Evolutionary conservation across 1,284 basidiomycete genomes (phyloP).

Genomic region (Pseudozyma flocculosa): DNA sequence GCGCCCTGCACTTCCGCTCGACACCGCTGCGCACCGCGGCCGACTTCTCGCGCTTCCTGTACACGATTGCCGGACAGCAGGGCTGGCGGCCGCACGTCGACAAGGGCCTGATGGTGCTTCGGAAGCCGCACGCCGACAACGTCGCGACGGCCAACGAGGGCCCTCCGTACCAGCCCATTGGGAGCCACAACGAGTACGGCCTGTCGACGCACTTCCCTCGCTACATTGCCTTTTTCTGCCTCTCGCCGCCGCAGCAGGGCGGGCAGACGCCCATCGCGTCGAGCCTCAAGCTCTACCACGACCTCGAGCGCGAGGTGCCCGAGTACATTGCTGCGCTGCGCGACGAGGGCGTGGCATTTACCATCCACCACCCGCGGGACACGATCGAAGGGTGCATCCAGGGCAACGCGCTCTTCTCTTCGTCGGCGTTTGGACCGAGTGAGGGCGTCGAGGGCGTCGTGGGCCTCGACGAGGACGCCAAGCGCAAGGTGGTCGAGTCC

Average conservation of each 20-base stretch:
- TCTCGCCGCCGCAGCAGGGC: slow-evolving; percentile 19
- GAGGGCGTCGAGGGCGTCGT: slow-evolving; percentile 10
- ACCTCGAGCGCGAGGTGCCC: slow-evolving; percentile 15
- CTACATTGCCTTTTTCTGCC: slow-evolving; percentile 36
- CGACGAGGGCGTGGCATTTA: slow-evolving; percentile 21
- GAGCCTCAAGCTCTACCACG: slow-evolving; percentile 29
- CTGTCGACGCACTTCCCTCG: slow-evolving; percentile 31
- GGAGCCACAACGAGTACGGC: slow-evolving; percentile 39
- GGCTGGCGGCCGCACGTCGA: slow-evolving; percentile 27
- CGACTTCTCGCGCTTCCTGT: slow-evolving; percentile 35
- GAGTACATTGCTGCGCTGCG: slow-evolving; percentile 14
- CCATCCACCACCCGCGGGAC: slow-evolving; percentile 32
- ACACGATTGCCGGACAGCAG: slow-evolving; percentile 9
- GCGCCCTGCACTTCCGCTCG: slow-evolving; percentile 26
- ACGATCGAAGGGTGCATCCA: slow-evolving; percentile 27
- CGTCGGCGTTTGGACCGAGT: slow-evolving; percentile 26
- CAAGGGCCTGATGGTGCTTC: slow-evolving; percentile 38
- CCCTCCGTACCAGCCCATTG: slow-evolving; percentile 29
- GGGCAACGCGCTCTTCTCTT: slow-evolving; percentile 29
- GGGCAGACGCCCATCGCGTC: slow-evolving; percentile 39
- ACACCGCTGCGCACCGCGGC: slow-evolving; percentile 25
- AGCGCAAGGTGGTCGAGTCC: slow-evolving; percentile 24
- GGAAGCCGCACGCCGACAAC: slow-evolving; percentile 21
- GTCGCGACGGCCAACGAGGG: slow-evolving; percentile 41
- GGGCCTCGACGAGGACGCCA: slow-evolving; percentile 17